A percentile compares a stretch with the other conserved stretches of the same genome.
These are phyloP conservation scores for Toxoplasma gondii DNA, from an alignment of 169 alveolate genomes.

Conservation along the genomic window DNA sequence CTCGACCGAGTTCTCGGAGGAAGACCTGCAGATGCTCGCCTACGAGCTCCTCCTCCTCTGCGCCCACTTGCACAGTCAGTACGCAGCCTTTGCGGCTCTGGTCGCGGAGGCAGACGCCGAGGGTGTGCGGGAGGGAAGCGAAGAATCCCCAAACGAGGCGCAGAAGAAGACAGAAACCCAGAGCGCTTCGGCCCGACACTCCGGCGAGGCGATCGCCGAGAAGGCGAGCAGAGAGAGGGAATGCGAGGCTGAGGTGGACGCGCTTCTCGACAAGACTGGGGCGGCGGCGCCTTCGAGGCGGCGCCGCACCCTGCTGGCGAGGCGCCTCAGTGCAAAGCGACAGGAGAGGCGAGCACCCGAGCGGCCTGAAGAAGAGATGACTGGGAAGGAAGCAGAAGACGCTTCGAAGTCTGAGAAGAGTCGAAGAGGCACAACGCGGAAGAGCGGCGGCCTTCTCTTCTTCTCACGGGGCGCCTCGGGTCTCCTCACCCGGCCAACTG, in stretches of 20 bases:
- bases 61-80: constrained; percentile 55
- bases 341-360: too few species aligned
- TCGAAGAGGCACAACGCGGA: too few species aligned
- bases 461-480: too few species aligned
- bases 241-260: too few species aligned
- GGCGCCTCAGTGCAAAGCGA: not conserved
- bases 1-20: constrained; percentile 30
- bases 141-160: not conserved
- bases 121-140: not conserved
- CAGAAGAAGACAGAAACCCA: not conserved
- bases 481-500: too few species aligned
- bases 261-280: too few species aligned
- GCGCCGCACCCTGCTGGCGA: not conserved
- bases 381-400: too few species aligned
- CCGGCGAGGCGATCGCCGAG: not conserved
- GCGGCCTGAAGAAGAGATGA: too few species aligned
- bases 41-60: constrained; percentile 59
- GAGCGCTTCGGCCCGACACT: not conserved
- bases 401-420: too few species aligned
- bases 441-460: too few species aligned
- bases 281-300: too few species aligned
- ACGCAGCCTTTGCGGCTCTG: constrained; percentile 54
- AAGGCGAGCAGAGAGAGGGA: not conserved
- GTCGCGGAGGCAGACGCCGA: constrained; percentile 41
- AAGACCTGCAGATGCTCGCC: constrained; percentile 63